Conservation (phyloP, 2,329 filamentous ascomycete genomes). For the Ophiostoma tasmaniense region DNA sequence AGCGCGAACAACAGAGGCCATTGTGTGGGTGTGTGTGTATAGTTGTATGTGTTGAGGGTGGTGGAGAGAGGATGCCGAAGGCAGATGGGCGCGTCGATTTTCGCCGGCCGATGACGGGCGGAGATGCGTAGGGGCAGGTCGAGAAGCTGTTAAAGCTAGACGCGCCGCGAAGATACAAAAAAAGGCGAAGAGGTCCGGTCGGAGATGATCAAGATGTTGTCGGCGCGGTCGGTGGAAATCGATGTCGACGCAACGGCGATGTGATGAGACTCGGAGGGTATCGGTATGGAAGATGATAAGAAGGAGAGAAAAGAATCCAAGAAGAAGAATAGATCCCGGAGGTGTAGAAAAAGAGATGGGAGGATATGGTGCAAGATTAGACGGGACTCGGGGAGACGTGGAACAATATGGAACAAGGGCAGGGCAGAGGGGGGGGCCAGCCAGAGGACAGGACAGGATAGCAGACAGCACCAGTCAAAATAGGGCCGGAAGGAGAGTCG, state of each 20-base stretch:
- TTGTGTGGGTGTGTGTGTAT: constrained; percentile 20
- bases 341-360: neutral
- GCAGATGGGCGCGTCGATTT: neutral
- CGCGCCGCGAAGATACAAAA: no score
- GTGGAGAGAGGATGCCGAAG: neutral
- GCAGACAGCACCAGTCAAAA: no score
- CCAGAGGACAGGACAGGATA: neutral
- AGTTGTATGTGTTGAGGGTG: neutral
- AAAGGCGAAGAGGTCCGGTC: neutral
- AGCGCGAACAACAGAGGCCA: constrained; percentile 45
- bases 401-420: neutral
- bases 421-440: neutral
- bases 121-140: neutral
- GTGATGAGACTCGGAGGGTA: neutral
- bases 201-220: neutral
- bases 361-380: neutral
- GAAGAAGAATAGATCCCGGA: neutral
- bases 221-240: neutral
- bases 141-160: neutral
- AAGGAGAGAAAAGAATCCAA: neutral
- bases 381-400: neutral
- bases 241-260: no score
- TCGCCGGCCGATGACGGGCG: neutral
- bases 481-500: neutral
- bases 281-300: neutral